Conservation (phyloP, 2,329 filamentous ascomycete species). For the Lecanosticta acicola region DNA sequence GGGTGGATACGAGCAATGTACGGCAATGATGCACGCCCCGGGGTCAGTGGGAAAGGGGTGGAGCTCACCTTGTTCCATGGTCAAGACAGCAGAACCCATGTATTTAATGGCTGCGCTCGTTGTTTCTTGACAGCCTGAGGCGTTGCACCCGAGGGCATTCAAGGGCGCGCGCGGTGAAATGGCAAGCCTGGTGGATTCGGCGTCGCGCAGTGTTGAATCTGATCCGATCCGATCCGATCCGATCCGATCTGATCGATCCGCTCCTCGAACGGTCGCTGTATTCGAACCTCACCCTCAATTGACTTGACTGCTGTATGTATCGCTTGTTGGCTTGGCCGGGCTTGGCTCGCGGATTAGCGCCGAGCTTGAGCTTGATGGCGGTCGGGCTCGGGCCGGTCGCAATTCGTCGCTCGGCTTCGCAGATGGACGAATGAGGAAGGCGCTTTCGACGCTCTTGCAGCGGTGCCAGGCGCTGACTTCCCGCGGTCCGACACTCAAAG, state of each 20-base stretch:
- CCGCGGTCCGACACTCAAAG: constrained; percentile 20
- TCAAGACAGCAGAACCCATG: constrained; percentile 21
- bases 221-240: too few species aligned
- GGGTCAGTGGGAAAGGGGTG: constrained; percentile 13
- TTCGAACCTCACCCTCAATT: too few species aligned
- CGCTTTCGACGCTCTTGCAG: constrained; percentile 1
- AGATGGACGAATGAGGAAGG: constrained; percentile 19
- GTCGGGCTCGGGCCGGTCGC: constrained; percentile 15
- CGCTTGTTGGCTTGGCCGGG: not conserved
- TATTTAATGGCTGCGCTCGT: constrained; percentile 10
- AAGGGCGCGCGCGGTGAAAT: not conserved
- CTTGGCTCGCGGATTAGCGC: too few species aligned
- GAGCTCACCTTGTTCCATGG: constrained; percentile 32
- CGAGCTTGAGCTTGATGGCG: constrained; percentile 3
- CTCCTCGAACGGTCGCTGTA: not conserved
- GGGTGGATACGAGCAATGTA: not conserved
- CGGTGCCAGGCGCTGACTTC: constrained; percentile 12
- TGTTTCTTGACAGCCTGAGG: not conserved
- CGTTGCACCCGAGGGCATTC: not conserved
- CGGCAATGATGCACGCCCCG: constrained; percentile 22
- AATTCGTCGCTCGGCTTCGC: constrained; percentile 17
- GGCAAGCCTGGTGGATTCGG: not conserved
- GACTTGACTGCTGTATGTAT: not conserved
- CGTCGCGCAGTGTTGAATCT: too few species aligned
- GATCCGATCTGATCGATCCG: not conserved